Percentiles rank a stretch among this genome's conserved stretches.
These are phyloP conservation scores for Nakazawaea anatomiae DNA, from an alignment of 805 yeast species.

Conservation along the genomic window DNA sequence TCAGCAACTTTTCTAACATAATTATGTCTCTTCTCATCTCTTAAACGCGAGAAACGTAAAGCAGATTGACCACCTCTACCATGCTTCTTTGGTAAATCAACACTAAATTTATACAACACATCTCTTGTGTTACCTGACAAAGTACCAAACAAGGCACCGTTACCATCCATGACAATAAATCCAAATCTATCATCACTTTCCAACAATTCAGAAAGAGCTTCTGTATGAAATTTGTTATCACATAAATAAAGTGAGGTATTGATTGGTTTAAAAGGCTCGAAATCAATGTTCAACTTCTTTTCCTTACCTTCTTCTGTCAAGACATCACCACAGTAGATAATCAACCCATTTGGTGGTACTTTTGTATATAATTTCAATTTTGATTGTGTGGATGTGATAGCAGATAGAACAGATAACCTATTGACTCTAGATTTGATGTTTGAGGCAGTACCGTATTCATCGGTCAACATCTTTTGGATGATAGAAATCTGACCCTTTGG, in stretches of 20 bases:
- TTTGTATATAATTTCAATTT: conserved; percentile 82
- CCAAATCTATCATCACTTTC: conserved; percentile 97
- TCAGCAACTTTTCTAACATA: conserved; percentile 98
- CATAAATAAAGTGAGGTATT: conserved; percentile 94
- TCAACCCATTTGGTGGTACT: conserved; percentile 94
- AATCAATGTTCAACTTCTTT: conserved; percentile 92
- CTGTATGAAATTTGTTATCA: conserved; percentile 98
- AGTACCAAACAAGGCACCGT: conserved; percentile 93
- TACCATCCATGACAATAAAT: conserved; percentile 99
- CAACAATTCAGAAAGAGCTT: conserved; percentile 87
- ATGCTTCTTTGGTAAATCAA: conserved; percentile 98
- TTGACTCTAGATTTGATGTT: conserved; percentile 97
- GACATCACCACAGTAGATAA: conserved; percentile 97
- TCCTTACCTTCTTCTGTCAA: conserved; percentile 96
- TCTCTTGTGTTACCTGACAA: conserved; percentile 97
- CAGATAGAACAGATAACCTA: conserved; percentile 89
- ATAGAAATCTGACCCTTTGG: conserved; percentile 92
- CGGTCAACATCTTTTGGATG: conserved; percentile 86
- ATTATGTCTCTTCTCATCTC: conserved; percentile 99
- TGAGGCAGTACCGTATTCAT: conserved; percentile 98
- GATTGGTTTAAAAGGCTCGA: conserved; percentile 98
- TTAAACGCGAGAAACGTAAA: conserved; percentile 94
- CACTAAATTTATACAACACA: conserved; percentile 91
- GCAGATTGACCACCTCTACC: conserved; percentile 99
- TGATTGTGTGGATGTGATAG: conserved; percentile 97